Evolutionary conservation across 1,284 basidiomycete genomes (phyloP).

Genomic region (Anthracocystis walkeri): DNA sequence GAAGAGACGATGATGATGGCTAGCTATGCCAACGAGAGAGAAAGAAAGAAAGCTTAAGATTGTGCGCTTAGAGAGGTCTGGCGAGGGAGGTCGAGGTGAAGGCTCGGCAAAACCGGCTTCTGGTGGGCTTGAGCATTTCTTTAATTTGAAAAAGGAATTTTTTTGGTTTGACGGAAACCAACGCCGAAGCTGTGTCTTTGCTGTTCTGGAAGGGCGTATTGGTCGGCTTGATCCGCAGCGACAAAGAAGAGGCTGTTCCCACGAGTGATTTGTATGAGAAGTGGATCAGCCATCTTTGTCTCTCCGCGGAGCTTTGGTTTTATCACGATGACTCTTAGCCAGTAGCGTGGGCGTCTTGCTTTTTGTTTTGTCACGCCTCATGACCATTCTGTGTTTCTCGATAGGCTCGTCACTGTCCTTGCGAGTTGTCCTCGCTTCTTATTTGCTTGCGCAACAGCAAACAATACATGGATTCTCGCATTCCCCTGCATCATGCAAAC

Average conservation of each 20-base stretch:
- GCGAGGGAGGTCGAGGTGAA: neutral
- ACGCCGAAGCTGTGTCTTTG: neutral
- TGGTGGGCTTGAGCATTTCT: no score
- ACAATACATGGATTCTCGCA: neutral
- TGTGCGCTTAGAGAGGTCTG: neutral
- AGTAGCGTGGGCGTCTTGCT: neutral
- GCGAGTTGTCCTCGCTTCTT: neutral
- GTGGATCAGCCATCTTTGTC: no score
- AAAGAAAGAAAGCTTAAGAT: no score
- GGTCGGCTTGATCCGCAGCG: no score
- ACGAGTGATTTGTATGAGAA: no score
- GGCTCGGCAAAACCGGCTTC: conserved; percentile 6
- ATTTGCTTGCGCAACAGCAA: no score
- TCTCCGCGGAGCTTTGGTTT: no score
- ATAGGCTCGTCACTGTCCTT: neutral
- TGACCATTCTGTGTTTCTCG: neutral
- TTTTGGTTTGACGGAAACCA: neutral
- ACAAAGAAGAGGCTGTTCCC: no score
- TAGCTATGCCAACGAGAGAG: no score
- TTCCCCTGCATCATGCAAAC: neutral
- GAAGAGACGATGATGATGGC: neutral
- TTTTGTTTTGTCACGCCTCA: conserved; percentile 4
- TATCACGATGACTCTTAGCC: no score
- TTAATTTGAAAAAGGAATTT: no score
- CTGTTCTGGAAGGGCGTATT: no score